These are phyloP conservation scores for Marvania coccoides DNA, from an alignment of 139 green algal genomes.

Conservation along the genomic window DNA sequence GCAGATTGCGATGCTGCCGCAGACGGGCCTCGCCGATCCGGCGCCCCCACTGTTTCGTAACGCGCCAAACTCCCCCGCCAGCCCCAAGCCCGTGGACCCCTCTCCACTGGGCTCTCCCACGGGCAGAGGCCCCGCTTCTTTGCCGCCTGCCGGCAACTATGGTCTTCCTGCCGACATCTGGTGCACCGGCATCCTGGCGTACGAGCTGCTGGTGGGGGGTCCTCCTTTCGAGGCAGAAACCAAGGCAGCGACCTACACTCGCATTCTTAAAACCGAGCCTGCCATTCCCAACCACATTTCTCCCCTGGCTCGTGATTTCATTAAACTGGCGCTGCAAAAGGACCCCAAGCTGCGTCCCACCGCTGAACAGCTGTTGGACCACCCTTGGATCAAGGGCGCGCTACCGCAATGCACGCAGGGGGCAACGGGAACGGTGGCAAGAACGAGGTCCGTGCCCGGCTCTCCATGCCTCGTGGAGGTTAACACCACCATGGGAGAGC, in stretches of 20 bases:
- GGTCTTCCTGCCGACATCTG: slow-evolving; percentile 79
- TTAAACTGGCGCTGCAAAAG: slow-evolving; percentile 25
- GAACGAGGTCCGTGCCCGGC: background rate
- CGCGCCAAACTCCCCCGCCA: background rate
- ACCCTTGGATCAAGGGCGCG: slow-evolving; percentile 28
- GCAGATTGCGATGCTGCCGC: slow-evolving; percentile 23
- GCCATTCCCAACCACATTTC: slow-evolving; percentile 25
- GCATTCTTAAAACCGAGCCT: slow-evolving; percentile 24
- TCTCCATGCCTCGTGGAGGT: too few species aligned
- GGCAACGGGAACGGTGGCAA: background rate
- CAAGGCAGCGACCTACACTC: slow-evolving; percentile 30
- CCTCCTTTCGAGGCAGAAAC: slow-evolving; percentile 41
- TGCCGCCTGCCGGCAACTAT: slow-evolving; percentile 14
- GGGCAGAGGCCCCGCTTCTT: background rate
- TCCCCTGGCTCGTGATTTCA: slow-evolving; percentile 25
- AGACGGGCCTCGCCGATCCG: background rate
- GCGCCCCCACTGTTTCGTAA: background rate
- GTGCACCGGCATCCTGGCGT: slow-evolving; percentile 47
- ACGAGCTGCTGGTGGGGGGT: slow-evolving; percentile 40
- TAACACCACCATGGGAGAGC: too few species aligned
- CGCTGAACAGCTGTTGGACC: slow-evolving; percentile 18
- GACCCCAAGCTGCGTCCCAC: slow-evolving; percentile 24
- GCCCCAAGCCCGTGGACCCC: background rate
- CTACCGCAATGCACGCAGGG: too few species aligned
- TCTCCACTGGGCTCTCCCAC: background rate